Evolutionary conservation across 345 rosid genomes (phyloP).

Genomic region (Eucalyptus victrix): DNA sequence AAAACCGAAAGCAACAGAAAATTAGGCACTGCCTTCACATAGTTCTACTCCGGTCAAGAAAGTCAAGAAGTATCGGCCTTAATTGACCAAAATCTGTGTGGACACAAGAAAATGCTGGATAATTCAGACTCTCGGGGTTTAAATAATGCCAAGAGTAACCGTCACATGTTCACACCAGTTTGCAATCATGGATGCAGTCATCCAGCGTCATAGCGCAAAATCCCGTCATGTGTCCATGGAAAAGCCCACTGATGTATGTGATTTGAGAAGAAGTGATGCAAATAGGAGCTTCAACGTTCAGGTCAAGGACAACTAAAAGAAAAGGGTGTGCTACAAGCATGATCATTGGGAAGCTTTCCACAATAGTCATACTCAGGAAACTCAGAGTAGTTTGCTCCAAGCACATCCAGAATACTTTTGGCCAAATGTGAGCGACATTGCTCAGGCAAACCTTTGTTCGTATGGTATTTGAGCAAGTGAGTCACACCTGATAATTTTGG

Average conservation of each 20-base stretch:
- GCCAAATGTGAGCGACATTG: no score
- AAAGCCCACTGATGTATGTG: not conserved
- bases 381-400: no score
- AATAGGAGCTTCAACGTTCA: not conserved
- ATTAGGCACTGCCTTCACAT: not conserved
- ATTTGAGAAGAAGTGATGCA: not conserved
- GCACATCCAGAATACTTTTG: no score
- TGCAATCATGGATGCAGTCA: not conserved
- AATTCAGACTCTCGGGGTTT: not conserved
- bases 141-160: not conserved
- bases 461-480: no score
- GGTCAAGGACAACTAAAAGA: no score
- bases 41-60: not conserved
- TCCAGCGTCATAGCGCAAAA: accelerated
- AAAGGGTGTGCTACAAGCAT: no score
- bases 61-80: not conserved
- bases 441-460: no score
- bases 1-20: not conserved
- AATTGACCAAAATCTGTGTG: not conserved
- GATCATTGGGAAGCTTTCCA: no score
- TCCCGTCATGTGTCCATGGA: not conserved
- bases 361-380: no score
- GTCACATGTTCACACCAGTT: not conserved
- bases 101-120: not conserved
- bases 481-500: no score